These are phyloP conservation scores for Halophytophthora polymorphica DNA, from an alignment of 352 stramenopile genomes.

Conservation along the genomic window DNA sequence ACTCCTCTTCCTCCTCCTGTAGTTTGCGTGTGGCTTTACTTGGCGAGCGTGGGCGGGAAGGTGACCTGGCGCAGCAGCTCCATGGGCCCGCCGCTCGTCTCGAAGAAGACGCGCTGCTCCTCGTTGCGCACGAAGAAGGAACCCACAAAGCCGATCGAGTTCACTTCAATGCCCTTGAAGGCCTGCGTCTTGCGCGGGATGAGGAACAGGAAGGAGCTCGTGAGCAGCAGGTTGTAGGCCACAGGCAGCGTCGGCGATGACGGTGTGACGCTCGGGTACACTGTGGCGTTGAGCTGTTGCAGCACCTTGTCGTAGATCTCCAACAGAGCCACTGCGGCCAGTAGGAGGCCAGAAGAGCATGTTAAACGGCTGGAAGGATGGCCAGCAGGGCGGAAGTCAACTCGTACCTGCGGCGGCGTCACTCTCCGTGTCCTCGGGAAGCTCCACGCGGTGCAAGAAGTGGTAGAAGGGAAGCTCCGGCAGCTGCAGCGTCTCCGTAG, in stretches of 20 bases:
- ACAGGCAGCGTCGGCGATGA: conserved; percentile 21
- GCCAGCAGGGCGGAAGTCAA: background rate
- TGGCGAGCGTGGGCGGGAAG: conserved; percentile 37
- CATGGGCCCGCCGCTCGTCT: conserved; percentile 45
- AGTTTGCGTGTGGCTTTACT: conserved; percentile 9
- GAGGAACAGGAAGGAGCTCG: conserved; percentile 67
- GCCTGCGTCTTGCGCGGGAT: conserved; percentile 53
- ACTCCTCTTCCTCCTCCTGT: background rate
- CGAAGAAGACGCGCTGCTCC: conserved; percentile 55
- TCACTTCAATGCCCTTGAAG: conserved; percentile 74
- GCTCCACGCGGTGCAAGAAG: conserved; percentile 61
- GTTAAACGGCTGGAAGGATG: background rate
- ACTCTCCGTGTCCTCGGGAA: conserved; percentile 32
- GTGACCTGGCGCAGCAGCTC: conserved; percentile 58
- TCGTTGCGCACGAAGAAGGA: conserved; percentile 73
- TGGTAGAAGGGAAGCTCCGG: conserved; percentile 69
- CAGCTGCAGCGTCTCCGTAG: conserved; percentile 45
- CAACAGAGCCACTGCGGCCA: conserved; percentile 27
- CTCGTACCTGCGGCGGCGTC: conserved; percentile 37
- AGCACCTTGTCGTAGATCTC: conserved; percentile 49
- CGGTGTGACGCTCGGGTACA: conserved; percentile 21
- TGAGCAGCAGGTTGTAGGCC: conserved; percentile 79
- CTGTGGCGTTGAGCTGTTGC: conserved; percentile 34
- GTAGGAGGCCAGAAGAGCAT: background rate
- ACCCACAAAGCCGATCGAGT: conserved; percentile 81